These are phyloP conservation scores for Apophysomyces variabilis DNA, from an alignment of 371 early-diverging fungal species.

Conservation along the genomic window DNA sequence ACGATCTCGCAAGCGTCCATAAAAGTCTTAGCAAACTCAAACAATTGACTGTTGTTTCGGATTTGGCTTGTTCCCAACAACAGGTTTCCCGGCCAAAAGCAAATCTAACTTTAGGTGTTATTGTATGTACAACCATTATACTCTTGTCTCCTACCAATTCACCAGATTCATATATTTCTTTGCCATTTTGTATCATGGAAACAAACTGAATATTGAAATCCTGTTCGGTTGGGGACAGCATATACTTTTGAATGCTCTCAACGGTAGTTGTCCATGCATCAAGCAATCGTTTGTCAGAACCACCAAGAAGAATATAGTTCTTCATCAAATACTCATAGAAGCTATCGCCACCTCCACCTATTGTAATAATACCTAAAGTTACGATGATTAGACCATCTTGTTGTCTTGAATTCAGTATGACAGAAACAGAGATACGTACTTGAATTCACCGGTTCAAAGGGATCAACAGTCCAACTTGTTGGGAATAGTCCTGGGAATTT, in stretches of 20 bases:
- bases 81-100: constrained; percentile 50
- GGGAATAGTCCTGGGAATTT: constrained; percentile 63
- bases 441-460: constrained; percentile 31
- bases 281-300: constrained; percentile 34
- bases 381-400: not conserved
- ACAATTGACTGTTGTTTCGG: constrained; percentile 14
- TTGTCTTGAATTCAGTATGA: not conserved
- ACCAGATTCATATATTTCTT: constrained; percentile 27
- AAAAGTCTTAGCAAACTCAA: constrained; percentile 32
- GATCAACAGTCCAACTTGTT: constrained; percentile 27
- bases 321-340: constrained; percentile 87
- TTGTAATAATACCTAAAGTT: constrained; percentile 42
- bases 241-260: constrained; percentile 45
- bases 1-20: constrained; percentile 33
- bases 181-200: constrained; percentile 30
- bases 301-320: constrained; percentile 61
- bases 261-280: constrained; percentile 39
- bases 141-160: constrained; percentile 32
- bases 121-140: not conserved
- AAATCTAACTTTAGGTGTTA: constrained; percentile 27
- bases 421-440: constrained; percentile 11
- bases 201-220: constrained; percentile 40
- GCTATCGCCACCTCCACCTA: constrained; percentile 76
- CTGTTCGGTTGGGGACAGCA: constrained; percentile 37
- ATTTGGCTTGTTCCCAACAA: constrained; percentile 32